Base-by-base conservation (phyloP, 768 basidiomycete genomes). In the Psilocybe cyanescens region DNA sequence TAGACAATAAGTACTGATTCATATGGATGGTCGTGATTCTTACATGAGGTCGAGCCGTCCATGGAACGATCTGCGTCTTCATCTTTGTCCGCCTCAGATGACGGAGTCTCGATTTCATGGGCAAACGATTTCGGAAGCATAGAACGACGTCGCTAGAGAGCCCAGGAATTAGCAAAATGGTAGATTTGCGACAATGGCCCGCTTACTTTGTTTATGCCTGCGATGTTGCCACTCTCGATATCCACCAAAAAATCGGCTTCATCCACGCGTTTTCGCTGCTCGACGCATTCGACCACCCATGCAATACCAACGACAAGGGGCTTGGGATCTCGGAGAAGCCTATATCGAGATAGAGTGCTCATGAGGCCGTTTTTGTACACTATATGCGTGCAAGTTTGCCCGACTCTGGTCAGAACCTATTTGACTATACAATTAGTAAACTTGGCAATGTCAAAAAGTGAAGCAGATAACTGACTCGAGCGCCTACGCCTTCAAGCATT, bases 231-330 rank as follows among this genome's bases (percentile, higher is more conserved):
- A 19, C 74, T 79, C 17, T 85, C 86, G 3, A 93, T 74, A 67
- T 92, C 86, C 55, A 94, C 81, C 33, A 87, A 74, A 69, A 86
- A 91, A 47, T 76, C 81, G 3, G 77, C 72, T 70, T 94, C 94
- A 24, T 89, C 91, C 3, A 90, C 84, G 48, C 75, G 83, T 41
- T 72, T 72, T 48, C 82, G 80, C 63, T 87, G 84, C 67, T 95
- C 93, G 1, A 83, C 89, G 65, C 93, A 96, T 68, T 92, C 88
- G 2, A 95, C 91, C 4, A 96, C 90, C 94, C 94, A 95, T 16
- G 86, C 89, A 65, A 95, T 92, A 7, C 92, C 91, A 14, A 97
- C 90, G 14, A 94, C 87, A 28, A 77, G 65, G 0, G 94, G 94
- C 68, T 88, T 68, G 72, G 83, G 91, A 44, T 92, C 88, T 48